Evolutionary conservation across 2,329 filamentous ascomycete genomes (phyloP), one percentile per base, ranked within the genome.

Genomic region (Ophiostoma sp.): DNA sequence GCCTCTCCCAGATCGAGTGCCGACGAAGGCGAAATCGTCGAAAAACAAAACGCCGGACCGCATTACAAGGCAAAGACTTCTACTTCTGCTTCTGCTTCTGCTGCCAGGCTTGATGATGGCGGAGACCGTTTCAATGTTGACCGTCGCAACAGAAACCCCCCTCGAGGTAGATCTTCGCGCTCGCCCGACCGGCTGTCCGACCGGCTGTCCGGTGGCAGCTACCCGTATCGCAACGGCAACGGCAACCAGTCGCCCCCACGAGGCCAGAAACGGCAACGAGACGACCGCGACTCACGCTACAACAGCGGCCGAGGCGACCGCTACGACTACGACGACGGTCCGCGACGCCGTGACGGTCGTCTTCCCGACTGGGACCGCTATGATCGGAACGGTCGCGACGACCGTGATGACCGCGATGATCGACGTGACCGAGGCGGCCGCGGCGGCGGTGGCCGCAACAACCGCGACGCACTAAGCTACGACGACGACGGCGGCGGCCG

Each of bases 21-120:
- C 80, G 93, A 93, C 83, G 93, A 97, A 84, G 93, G 94, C 84
- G 94, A 97, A 86, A 94, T 95, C 83, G 84, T 92, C 82, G 93
- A 95, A 84, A 89, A 74, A 59, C 75, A 89, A 84, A 87, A 87
- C 83, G 87, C 86, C 87, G 81, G 82, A 80, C 81, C 85, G 79
- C 81, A 85, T 79, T 84, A 84, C 83, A 96, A 96, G 93, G 93
- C 93, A 96, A 93, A 92, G 93, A 91, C 92, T 91, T 63, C 89
- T 91, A 87, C 74, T 73, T 71, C 69, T 71, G 61, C 70, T 74
- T 52, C 72, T 57, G 64, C 70, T 57, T 57, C 73, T 64, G 31
- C 74, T 55, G 57, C 74, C 63, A 64, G 59, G 66, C 50, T 39
- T 71, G 59, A 88, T 87, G 88, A 87, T 70, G 71, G 42, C 83